These are phyloP conservation scores for Tetrapisispora fleetii DNA, from an alignment of 805 yeast genomes.

Conservation along the genomic window DNA sequence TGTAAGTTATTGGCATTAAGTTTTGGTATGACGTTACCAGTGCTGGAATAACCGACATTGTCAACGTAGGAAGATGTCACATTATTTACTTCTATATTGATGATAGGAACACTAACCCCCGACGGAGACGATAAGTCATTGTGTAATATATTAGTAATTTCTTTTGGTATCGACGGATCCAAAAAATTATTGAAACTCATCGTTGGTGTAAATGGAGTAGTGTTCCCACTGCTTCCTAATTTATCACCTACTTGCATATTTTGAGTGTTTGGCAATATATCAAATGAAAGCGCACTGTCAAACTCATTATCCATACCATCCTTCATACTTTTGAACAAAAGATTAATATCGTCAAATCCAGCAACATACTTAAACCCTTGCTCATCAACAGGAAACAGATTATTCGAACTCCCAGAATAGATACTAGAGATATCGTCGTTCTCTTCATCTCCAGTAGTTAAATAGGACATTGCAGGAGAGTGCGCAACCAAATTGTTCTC, in stretches of 20 bases:
- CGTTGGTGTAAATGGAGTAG: constrained; percentile 1
- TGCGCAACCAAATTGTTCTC: constrained; percentile 6
- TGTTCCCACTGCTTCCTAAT: background rate
- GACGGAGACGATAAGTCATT: background rate
- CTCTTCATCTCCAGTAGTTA: constrained; percentile 19
- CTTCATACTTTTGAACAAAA: constrained; percentile 6
- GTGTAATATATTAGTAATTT: background rate
- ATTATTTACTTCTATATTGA: constrained; percentile 1
- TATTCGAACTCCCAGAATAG: constrained; percentile 17
- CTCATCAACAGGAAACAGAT: constrained; percentile 18
- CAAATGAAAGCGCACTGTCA: background rate
- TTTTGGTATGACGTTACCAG: background rate
- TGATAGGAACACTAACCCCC: background rate
- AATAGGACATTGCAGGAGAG: constrained; percentile 21
- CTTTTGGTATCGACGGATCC: constrained; percentile 2
- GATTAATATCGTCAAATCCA: constrained; percentile 18
- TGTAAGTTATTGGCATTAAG: background rate
- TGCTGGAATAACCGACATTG: background rate
- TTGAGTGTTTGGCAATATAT: background rate
- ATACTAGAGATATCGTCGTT: constrained; percentile 25
- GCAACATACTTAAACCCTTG: constrained; percentile 20
- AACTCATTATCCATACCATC: constrained; percentile 3
- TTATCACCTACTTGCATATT: background rate
- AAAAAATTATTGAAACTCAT: constrained; percentile 19
- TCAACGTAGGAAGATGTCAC: background rate